A percentile compares a stretch with the other conserved stretches of the same genome.
Conservation (phyloP, 2,329 filamentous ascomycete genomes). For the Kalmusia sp. region DNA sequence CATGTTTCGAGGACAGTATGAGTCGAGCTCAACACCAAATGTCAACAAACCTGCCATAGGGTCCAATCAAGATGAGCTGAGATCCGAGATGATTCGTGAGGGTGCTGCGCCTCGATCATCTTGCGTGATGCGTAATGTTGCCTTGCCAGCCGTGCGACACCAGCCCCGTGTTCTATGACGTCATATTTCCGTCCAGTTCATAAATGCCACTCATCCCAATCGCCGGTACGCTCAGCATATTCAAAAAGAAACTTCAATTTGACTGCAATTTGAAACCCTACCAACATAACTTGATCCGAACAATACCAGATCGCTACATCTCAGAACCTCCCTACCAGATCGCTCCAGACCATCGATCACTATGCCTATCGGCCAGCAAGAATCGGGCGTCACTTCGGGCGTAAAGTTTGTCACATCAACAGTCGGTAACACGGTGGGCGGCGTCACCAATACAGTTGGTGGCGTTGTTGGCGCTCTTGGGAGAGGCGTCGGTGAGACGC, state of each 20-base stretch:
- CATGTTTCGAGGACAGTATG: too few species aligned
- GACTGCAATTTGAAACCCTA: background rate
- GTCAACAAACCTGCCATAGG: too few species aligned
- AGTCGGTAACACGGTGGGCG: conserved; percentile 62
- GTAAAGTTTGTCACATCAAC: conserved; percentile 64
- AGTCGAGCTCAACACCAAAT: too few species aligned
- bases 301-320: background rate
- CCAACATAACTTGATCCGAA: background rate
- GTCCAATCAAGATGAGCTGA: background rate
- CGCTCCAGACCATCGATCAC: too few species aligned
- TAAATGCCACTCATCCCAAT: background rate
- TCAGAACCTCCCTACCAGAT: too few species aligned
- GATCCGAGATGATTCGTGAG: background rate
- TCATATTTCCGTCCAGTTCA: background rate
- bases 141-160: background rate
- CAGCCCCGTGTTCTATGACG: background rate
- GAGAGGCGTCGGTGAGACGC: conserved; percentile 53
- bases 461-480: conserved; percentile 59
- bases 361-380: conserved; percentile 47
- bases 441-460: conserved; percentile 60
- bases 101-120: background rate
- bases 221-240: background rate
- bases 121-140: background rate
- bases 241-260: background rate
- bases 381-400: conserved; percentile 57